Conservation (phyloP, 2,329 filamentous ascomycete genomes). For the Ophiostoma sp. region DNA sequence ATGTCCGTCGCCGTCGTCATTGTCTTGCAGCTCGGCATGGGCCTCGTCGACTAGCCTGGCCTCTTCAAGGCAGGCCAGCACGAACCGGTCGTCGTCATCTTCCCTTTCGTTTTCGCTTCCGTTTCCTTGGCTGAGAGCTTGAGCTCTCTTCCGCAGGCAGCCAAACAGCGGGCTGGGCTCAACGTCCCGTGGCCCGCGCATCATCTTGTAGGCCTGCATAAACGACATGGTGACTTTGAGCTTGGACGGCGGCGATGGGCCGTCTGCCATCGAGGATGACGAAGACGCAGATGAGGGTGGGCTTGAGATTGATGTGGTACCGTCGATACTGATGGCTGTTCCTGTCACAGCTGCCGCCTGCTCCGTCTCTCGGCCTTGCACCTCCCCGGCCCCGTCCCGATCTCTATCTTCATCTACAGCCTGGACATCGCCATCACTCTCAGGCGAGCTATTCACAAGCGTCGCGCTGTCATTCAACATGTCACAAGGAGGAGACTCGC, state of each 20-base stretch:
- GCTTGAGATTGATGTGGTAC: not conserved
- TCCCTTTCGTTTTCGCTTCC: not conserved
- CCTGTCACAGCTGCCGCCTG: not conserved
- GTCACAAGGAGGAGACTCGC: too few species aligned
- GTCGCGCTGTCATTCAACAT: not conserved
- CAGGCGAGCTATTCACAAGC: not conserved
- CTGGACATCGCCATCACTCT: not conserved
- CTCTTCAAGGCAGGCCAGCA: slow-evolving; percentile 17
- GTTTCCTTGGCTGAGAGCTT: slow-evolving; percentile 26
- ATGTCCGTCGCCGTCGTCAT: not conserved
- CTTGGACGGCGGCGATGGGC: not conserved
- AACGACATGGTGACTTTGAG: slow-evolving; percentile 26
- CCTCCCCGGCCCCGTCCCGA: not conserved
- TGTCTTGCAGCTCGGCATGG: slow-evolving; percentile 13
- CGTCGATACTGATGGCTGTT: not conserved
- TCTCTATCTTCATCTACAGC: not conserved
- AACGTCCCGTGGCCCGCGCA: slow-evolving; percentile 32
- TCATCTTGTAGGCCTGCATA: slow-evolving; percentile 34
- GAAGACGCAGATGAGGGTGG: not conserved
- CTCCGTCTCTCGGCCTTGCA: not conserved
- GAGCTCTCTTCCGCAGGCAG: slow-evolving; percentile 10
- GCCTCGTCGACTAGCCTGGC: slow-evolving; percentile 21
- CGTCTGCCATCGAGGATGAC: not conserved
- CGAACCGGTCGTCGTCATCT: slow-evolving; percentile 14
- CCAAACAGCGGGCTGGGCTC: slow-evolving; percentile 31